Evolutionary conservation across 441 rosid species (phyloP).

Genomic region (Pelargonium cotyledonis): DNA sequence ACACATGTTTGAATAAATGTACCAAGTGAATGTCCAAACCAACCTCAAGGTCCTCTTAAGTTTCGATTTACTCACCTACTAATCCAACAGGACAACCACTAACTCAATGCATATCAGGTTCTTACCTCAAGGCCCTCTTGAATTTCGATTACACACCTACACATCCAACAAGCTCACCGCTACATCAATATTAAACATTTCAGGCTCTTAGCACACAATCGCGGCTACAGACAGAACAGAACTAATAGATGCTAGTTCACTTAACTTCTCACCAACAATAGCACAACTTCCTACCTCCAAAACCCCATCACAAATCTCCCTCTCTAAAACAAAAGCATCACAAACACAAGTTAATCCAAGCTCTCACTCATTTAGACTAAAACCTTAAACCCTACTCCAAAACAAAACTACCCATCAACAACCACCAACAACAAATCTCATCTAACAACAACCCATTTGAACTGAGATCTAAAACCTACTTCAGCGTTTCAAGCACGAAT

Average conservation of each 20-base stretch:
- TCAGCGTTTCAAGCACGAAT: conserved; percentile 11
- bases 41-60: no score
- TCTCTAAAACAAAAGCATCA: no score
- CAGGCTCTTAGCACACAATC: neutral
- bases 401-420: neutral
- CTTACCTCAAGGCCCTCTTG: neutral
- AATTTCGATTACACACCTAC: neutral
- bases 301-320: neutral
- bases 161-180: neutral
- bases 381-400: neutral
- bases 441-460: neutral
- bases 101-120: neutral
- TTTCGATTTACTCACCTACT: no score
- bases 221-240: neutral
- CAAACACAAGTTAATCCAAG: no score
- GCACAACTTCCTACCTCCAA: neutral
- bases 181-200: neutral
- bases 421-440: conserved; percentile 9
- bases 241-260: neutral
- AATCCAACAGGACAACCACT: no score
- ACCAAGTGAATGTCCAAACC: no score
- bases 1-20: no score
- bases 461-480: conserved; percentile 18
- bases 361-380: no score
- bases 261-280: neutral